Evolutionary conservation across 2,329 filamentous ascomycete genomes (phyloP).

Genomic region (Endoconidiophora laricicola): DNA sequence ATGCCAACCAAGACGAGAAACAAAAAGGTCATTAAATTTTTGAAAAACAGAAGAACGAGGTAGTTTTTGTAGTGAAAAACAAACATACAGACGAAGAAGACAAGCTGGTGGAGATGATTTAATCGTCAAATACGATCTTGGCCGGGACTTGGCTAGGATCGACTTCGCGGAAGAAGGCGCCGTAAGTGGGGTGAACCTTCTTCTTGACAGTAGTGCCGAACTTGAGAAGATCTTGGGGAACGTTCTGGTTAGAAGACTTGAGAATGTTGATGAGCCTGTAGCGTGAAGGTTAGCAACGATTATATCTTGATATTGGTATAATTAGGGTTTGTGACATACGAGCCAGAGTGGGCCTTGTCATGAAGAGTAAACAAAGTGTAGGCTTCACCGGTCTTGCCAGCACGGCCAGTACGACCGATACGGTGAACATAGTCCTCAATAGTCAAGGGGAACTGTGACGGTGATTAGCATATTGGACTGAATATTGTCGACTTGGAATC

Average conservation of each 20-base stretch:
- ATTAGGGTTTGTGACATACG: conserved; percentile 37
- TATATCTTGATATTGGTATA: conserved; percentile 7
- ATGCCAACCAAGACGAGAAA: not conserved
- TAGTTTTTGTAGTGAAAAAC: not conserved
- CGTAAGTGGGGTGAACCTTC: conserved; percentile 91
- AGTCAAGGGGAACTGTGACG: conserved; percentile 63
- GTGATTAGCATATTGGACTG: not conserved
- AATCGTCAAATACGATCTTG: conserved; percentile 66
- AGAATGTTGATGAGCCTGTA: conserved; percentile 78
- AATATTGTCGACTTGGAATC: not conserved
- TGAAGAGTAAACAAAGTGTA: conserved; percentile 91
- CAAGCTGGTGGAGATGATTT: not conserved
- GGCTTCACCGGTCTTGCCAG: conserved; percentile 73
- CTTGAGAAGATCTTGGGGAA: conserved; percentile 81
- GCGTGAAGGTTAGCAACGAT: not conserved
- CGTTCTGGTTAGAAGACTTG: conserved; percentile 76
- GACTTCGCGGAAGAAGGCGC: conserved; percentile 86
- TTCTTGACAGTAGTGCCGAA: conserved; percentile 98
- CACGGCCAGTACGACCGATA: conserved; percentile 86
- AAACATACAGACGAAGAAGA: conserved; percentile 3
- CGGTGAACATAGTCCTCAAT: conserved; percentile 97
- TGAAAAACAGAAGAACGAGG: not conserved
- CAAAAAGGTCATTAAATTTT: not conserved
- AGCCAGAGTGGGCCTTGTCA: conserved; percentile 81
- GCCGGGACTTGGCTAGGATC: conserved; percentile 69